Percentiles rank a stretch among this genome's conserved stretches.
phyloP scores from a whole-genome alignment of 352 stramenopile genomes.

The Pythium vanterpoolii region DNA sequence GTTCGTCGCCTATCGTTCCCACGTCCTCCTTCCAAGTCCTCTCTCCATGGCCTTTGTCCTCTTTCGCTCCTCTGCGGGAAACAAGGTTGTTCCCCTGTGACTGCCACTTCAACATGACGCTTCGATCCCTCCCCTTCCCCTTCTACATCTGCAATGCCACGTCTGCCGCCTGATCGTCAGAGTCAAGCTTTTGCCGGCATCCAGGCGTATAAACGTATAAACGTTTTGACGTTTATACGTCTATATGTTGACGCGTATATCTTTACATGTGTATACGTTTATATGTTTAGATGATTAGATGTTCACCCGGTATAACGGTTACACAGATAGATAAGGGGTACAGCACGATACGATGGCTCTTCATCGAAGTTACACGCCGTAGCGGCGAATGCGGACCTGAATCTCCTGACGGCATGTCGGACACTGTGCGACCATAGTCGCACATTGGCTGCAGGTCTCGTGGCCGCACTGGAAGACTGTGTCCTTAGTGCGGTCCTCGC shows the following conservation, averaged over 20 bases:
- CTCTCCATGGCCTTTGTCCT: neutral
- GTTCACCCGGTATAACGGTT: no score
- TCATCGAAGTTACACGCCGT: slow-evolving; percentile 27
- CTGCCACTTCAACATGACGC: slow-evolving; percentile 10
- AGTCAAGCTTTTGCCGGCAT: slow-evolving; percentile 2
- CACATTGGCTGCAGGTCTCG: slow-evolving; percentile 66
- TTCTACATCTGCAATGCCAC: neutral
- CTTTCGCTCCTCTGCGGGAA: neutral
- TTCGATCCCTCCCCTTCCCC: neutral
- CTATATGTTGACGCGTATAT: neutral
- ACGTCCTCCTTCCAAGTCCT: neutral
- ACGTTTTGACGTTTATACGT: slow-evolving; percentile 4
- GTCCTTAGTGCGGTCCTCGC: slow-evolving; percentile 73
- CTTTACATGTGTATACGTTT: neutral
- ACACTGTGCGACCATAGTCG: slow-evolving; percentile 51
- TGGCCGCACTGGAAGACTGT: slow-evolving; percentile 84
- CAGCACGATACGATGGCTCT: neutral
- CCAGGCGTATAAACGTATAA: neutral
- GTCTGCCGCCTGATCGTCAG: slow-evolving; percentile 8
- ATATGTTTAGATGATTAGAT: slow-evolving; percentile 3
- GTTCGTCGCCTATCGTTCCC: neutral
- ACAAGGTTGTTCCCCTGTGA: neutral
- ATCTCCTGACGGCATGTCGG: slow-evolving; percentile 74
- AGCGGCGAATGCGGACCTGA: slow-evolving; percentile 72
- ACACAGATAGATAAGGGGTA: neutral